These are phyloP conservation scores for Euclidium syriacum DNA, from an alignment of 345 rosid genomes.

Conservation along the genomic window DNA sequence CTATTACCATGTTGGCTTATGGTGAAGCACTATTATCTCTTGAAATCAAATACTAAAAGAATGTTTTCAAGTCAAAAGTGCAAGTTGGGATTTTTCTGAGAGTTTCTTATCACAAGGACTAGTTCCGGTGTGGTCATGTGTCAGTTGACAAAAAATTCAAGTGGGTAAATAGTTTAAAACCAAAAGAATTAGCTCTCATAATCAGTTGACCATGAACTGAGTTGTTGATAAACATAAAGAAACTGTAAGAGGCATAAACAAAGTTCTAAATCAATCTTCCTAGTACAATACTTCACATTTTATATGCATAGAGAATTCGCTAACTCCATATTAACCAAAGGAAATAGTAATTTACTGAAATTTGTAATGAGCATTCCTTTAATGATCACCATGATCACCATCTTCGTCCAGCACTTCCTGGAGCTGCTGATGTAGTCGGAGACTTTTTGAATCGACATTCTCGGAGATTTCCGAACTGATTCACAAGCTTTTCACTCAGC, in stretches of 20 bases:
- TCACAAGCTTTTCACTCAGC: no score
- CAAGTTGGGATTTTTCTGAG: no score
- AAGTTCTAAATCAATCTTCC: not conserved
- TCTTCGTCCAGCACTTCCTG: no score
- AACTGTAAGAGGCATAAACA: slow-evolving; percentile 5
- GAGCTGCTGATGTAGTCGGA: no score
- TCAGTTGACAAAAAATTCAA: slow-evolving; percentile 16
- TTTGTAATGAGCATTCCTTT: no score
- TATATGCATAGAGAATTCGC: no score
- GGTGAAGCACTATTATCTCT: slow-evolving; percentile 23
- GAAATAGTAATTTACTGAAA: no score
- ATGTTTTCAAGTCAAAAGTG: not conserved
- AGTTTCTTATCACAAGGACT: not conserved
- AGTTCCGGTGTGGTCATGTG: not conserved
- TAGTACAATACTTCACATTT: no score
- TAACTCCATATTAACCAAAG: no score
- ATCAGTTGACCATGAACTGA: slow-evolving; percentile 18
- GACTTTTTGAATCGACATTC: no score
- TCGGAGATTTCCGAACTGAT: no score
- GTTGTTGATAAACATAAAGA: slow-evolving; percentile 14
- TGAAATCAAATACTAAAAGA: not conserved
- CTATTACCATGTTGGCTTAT: slow-evolving; percentile 13
- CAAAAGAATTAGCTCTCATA: not conserved
- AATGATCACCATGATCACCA: no score
- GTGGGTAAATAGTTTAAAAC: slow-evolving; percentile 1